Evolutionary conservation across 192 early-diverging fungal genomes (phyloP).

Genomic region (Chytriomyces sp.): DNA sequence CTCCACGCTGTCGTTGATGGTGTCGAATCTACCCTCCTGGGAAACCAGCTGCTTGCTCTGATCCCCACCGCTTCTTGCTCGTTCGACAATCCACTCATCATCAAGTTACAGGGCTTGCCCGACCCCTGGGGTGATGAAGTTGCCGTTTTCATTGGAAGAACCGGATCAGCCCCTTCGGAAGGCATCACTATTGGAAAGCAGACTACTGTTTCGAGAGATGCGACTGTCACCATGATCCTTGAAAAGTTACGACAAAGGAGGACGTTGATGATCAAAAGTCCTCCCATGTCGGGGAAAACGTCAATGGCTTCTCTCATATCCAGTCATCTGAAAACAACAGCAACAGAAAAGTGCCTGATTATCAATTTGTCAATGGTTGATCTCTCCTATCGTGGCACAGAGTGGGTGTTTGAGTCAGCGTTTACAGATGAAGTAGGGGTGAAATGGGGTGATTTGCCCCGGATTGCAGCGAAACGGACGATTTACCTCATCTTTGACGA

Average conservation of each 20-base stretch:
- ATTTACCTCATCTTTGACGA: constrained; percentile 2
- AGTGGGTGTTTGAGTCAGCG: background rate
- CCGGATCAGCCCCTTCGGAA: background rate
- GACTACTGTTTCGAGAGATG: background rate
- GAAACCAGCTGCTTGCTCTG: background rate
- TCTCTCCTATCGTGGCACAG: background rate
- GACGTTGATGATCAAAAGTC: constrained; percentile 4
- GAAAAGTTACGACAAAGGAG: background rate
- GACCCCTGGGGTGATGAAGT: constrained; percentile 12
- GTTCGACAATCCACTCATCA: background rate
- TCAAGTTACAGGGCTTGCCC: background rate
- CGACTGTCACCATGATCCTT: constrained; percentile 7
- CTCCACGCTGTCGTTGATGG: constrained; percentile 18
- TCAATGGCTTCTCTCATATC: background rate
- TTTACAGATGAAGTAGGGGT: background rate
- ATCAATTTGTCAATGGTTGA: background rate
- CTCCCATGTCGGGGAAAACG: constrained; percentile 3
- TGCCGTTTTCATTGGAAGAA: constrained; percentile 11
- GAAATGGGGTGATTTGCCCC: background rate
- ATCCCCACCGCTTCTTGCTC: background rate
- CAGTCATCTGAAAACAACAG: background rate
- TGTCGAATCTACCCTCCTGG: background rate
- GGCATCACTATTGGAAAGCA: background rate
- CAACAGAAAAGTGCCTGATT: background rate
- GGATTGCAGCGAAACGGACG: background rate